phyloP scores from a whole-genome alignment of 2,329 filamentous ascomycete species.

The Sarocladium kiliense region DNA sequence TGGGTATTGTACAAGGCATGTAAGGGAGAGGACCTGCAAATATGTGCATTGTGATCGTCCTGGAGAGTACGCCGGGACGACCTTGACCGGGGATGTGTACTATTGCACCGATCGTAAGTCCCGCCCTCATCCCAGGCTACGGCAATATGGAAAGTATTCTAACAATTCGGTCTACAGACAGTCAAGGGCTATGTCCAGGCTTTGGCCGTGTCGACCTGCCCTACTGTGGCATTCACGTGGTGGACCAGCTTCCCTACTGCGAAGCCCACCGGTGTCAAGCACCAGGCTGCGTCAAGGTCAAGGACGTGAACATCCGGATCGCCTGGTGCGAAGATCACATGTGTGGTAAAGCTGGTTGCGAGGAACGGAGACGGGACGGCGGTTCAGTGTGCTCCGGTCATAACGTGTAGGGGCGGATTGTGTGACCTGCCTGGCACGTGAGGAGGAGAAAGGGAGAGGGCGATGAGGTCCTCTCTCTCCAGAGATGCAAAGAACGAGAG shows the following conservation, averaged over 20 bases:
- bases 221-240: conserved; percentile 14
- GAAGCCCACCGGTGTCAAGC: conserved; percentile 22
- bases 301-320: conserved; percentile 17
- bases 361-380: neutral
- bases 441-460: neutral
- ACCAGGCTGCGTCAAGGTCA: conserved; percentile 16
- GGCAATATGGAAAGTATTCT: no score
- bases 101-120: conserved; percentile 20
- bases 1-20: conserved; percentile 19
- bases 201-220: conserved; percentile 21
- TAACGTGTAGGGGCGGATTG: neutral
- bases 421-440: neutral
- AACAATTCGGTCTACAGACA: neutral
- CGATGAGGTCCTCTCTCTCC: no score
- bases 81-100: neutral
- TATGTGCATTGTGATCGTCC: neutral
- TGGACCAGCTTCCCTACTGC: conserved; percentile 20
- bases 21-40: conserved; percentile 10
- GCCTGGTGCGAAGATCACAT: conserved; percentile 11
- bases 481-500: no score
- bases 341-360: neutral
- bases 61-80: neutral
- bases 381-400: neutral
- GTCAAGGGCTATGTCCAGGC: conserved; percentile 17
- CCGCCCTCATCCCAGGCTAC: neutral